These are phyloP conservation scores for Glaciozyma martinii DNA, from an alignment of 768 basidiomycete species.

Conservation along the genomic window DNA sequence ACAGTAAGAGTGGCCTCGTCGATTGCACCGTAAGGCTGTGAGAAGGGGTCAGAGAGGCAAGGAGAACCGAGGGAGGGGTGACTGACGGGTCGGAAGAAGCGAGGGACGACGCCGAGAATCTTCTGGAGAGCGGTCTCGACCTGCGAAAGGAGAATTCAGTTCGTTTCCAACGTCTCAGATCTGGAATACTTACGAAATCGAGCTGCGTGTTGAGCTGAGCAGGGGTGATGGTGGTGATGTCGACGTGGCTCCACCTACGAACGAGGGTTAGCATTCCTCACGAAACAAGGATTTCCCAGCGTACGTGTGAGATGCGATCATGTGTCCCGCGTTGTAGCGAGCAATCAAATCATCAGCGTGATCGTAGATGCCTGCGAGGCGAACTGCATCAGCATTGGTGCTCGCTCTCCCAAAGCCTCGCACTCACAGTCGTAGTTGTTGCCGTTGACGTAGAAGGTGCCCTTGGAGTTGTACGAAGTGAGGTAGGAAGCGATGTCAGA, in stretches of 20 bases:
- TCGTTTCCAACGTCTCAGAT: no score
- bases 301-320: slow-evolving; percentile 6
- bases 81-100: no score
- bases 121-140: slow-evolving; percentile 15
- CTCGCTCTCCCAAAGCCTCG: no score
- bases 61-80: neutral
- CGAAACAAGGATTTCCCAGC: neutral
- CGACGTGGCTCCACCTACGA: slow-evolving; percentile 11
- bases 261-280: no score
- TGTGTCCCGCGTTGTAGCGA: slow-evolving; percentile 10
- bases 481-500: neutral
- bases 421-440: slow-evolving; percentile 23
- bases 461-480: slow-evolving; percentile 4
- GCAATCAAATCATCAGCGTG: slow-evolving; percentile 1
- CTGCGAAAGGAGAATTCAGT: no score
- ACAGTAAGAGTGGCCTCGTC: slow-evolving; percentile 9
- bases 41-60: neutral
- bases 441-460: slow-evolving; percentile 28
- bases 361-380: slow-evolving; percentile 20
- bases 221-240: slow-evolving; percentile 24
- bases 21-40: slow-evolving; percentile 28
- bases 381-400: neutral
- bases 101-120: no score
- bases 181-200: neutral
- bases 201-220: slow-evolving; percentile 30